Base-by-base conservation (phyloP, 192 early-diverging fungal genomes). In the Ambispora gerdemannii region DNA sequence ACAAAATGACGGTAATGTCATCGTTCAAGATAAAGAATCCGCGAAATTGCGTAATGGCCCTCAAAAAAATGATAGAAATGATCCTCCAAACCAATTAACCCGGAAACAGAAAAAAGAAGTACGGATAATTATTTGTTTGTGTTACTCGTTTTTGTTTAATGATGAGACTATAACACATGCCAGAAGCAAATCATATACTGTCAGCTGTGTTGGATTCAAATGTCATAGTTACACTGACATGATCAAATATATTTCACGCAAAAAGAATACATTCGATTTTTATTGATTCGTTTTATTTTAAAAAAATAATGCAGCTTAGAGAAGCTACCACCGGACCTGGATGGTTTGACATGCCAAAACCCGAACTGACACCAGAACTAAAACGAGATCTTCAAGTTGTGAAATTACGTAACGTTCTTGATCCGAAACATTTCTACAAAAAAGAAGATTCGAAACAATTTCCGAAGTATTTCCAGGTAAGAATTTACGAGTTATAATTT, bases 351-450 rank as follows among this genome's bases (percentile, higher is more conserved):
- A 90, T 99, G 86, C 85, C 84, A 36, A 86, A 88, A 22, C 86
- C 92, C 2, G 86, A 89, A 63, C 59, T 99, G 38, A 98, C 97
- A 22, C 86, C 86, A 3, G 94, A 95, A 74, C 58, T 97, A 49
- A 95, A 95, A 71, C 88, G 90, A 4, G 93, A 99, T 74, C 76
- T 99, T 58, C 90, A 92, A 43, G 85, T 97, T 30, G 71, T 99
- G 33, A 90, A 91, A 70, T 78, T 90, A 67, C 86, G 97, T 58
- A 86, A 88, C 73, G 94, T 91, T 2, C 75, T 99, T 11, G 95
- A 99, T 77, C 93, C 93, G 19, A 98, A 95, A 77, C 84, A 90
- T 31, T 92, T 93, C 71, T 98, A 95, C 73, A 96, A 95, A 67
- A 89, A 90, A 63, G 84, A 83, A 53, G 88, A 87, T 35, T 75